Percentiles rank a stretch among this genome's conserved stretches.
Conservation (phyloP, 1,139 yeast species). For the Nakaseomyces sp. region DNA sequence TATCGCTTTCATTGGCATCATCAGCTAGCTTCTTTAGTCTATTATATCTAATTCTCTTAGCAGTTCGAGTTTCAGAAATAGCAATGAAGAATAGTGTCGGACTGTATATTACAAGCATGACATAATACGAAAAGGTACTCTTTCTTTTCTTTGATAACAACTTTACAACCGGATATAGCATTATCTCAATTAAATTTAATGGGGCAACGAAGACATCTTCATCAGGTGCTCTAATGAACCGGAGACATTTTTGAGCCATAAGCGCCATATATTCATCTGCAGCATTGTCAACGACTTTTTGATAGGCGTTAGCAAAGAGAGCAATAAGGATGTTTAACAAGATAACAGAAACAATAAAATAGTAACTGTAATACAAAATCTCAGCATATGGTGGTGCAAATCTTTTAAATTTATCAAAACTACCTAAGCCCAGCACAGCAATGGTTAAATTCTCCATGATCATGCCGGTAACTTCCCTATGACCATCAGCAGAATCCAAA, state of each 20-base stretch:
- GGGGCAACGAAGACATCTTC: slow-evolving; percentile 82
- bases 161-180: slow-evolving; percentile 35
- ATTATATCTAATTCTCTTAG: slow-evolving; percentile 65
- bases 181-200: slow-evolving; percentile 59
- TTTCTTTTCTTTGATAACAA: slow-evolving; percentile 19
- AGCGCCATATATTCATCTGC: slow-evolving; percentile 78
- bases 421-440: slow-evolving; percentile 65
- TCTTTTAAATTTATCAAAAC: slow-evolving; percentile 57
- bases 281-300: slow-evolving; percentile 72
- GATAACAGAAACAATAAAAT: slow-evolving; percentile 64
- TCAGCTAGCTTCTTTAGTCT: slow-evolving; percentile 57
- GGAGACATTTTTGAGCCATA: slow-evolving; percentile 73
- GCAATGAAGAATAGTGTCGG: slow-evolving; percentile 60
- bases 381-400: slow-evolving; percentile 83
- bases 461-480: slow-evolving; percentile 59
- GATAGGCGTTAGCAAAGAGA: slow-evolving; percentile 75
- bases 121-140: slow-evolving; percentile 37
- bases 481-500: slow-evolving; percentile 80
- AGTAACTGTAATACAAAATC: slow-evolving; percentile 63
- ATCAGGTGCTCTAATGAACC: slow-evolving; percentile 84
- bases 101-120: slow-evolving; percentile 59
- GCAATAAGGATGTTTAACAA: slow-evolving; percentile 78
- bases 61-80: slow-evolving; percentile 52
- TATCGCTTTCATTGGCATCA: slow-evolving; percentile 72
- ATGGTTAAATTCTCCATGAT: slow-evolving; percentile 59